A percentile compares a stretch with the other conserved stretches of the same genome.
Conservation (phyloP, 2,329 filamentous ascomycete species). For the Aureobasidium sp. region DNA sequence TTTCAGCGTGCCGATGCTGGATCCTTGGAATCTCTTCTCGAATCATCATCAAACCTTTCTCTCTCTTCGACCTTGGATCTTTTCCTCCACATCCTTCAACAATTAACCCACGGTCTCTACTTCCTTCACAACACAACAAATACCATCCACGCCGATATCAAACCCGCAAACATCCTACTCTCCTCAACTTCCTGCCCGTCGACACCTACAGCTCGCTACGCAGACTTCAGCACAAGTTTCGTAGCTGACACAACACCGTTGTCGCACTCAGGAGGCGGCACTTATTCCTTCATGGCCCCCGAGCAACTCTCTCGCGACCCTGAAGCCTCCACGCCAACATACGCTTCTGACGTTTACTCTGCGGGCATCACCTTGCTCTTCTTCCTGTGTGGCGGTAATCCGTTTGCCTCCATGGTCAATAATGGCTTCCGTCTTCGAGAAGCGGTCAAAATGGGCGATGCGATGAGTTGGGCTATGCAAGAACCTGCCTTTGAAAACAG, state of each 20-base stretch:
- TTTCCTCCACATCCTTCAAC: conserved; percentile 32
- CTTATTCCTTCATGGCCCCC: conserved; percentile 37
- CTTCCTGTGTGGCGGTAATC: conserved; percentile 33
- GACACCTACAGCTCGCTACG: conserved; percentile 25
- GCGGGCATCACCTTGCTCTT: conserved; percentile 37
- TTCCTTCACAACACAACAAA: conserved; percentile 32
- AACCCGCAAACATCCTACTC: conserved; percentile 39
- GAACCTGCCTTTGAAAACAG: conserved; percentile 26
- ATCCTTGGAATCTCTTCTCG: conserved; percentile 22
- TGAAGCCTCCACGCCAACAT: conserved; percentile 23
- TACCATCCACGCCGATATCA: conserved; percentile 39
- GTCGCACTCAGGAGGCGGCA: conserved; percentile 24
- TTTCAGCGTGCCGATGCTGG: conserved; percentile 26
- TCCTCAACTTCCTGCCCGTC: conserved; percentile 17
- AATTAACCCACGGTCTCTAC: conserved; percentile 32
- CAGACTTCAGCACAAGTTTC: conserved; percentile 37
- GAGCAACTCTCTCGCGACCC: conserved; percentile 23
- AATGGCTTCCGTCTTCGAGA: conserved; percentile 37
- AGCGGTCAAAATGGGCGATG: conserved; percentile 34
- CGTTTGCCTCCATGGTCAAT: conserved; percentile 30
- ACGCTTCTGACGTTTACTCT: conserved; percentile 35
- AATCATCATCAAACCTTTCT: not conserved
- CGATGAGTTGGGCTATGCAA: conserved; percentile 32
- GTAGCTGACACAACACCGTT: conserved; percentile 32
- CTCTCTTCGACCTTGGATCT: conserved; percentile 12